Base-by-base conservation (phyloP, 139 green algal genomes). In the Medakamo hakoo region DNA sequence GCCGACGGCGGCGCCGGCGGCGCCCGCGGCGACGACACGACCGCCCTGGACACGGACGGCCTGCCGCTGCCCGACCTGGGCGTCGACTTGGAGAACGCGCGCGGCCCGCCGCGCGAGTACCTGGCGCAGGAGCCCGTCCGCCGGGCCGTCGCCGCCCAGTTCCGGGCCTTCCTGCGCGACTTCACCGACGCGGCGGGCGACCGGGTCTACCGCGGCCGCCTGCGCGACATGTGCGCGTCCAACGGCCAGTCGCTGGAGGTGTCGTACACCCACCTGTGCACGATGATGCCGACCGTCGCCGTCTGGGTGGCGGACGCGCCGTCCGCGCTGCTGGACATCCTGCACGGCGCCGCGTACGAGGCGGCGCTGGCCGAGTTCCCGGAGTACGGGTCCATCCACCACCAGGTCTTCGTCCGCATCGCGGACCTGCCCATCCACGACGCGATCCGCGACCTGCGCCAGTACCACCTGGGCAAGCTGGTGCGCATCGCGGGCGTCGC, bases 401-500 rank as follows among this genome's bases (percentile, higher is more conserved):
- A 73, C 14, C 67, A 79, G 3, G 70, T 96, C 5, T 86, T 87
- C 65, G 91, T 98, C 68, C 87, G 93, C 49, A 75, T 99, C 57
- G 71, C 73, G 16, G 79, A 86, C 26, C 82, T 98, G 63, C 86
- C 89, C 23, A 67, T 95, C 59, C 63, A 79, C 24, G 93, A 99
- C 68, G 79, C 76, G n/a, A 85, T 99, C 62, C 77, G 93, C 22
- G 87, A 96, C 71, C 84, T 99, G 70, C 79, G 78, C 58, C 84
- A 92, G 58, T 80, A 78, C 58, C 87, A 96, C 73, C 75, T 98
- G 40, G 86, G 94, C 73, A 71, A 71, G 60, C 78, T 99, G 59
- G 81, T 98, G 27, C 75, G 82, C 22, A 77, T 93, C 21, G 69
- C 70, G 9, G 93, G 93, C 63, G 93, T 99, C 57, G 90, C 98